Percentiles rank a stretch among this genome's conserved stretches.
Conservation (phyloP, 1,284 basidiomycete species). For the Bjerkandera adusta region DNA sequence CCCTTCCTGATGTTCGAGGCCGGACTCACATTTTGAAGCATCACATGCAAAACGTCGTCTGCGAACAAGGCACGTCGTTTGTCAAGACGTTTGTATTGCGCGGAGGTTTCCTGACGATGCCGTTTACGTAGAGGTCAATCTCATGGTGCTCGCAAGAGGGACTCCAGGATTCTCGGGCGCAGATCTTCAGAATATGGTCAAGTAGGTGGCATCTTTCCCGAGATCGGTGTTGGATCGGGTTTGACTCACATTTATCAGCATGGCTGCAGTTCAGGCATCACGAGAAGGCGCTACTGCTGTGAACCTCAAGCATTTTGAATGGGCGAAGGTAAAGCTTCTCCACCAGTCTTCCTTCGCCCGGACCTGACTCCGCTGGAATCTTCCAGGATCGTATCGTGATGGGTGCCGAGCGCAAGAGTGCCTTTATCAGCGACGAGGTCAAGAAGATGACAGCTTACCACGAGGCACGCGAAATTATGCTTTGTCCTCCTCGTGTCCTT, state of each 20-base stretch:
- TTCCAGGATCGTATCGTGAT: constrained; percentile 86
- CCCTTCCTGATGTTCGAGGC: constrained; percentile 84
- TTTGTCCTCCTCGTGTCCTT: constrained; percentile 7
- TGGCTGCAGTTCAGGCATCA: constrained; percentile 91
- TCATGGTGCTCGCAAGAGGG: constrained; percentile 84
- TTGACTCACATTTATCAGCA: constrained; percentile 35
- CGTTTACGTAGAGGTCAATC: constrained; percentile 62
- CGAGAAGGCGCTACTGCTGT: constrained; percentile 78
- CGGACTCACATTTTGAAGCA: constrained; percentile 88
- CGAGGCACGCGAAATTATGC: constrained; percentile 50
- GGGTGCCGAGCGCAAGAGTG: constrained; percentile 90
- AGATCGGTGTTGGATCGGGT: not conserved
- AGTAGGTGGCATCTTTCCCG: constrained; percentile 42
- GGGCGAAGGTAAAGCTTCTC: constrained; percentile 73
- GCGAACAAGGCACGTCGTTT: constrained; percentile 48
- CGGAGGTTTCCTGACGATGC: not conserved
- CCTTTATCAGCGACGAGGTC: constrained; percentile 81
- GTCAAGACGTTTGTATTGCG: not conserved
- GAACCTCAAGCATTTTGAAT: constrained; percentile 84
- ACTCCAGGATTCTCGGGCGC: constrained; percentile 92
- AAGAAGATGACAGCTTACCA: constrained; percentile 93
- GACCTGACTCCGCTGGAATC: not conserved
- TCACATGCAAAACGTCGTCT: constrained; percentile 80
- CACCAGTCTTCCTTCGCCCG: not conserved
- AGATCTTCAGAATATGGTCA: constrained; percentile 92